Conservation (phyloP, 768 basidiomycete genomes). For the Pleurotus tuber-regium region DNA sequence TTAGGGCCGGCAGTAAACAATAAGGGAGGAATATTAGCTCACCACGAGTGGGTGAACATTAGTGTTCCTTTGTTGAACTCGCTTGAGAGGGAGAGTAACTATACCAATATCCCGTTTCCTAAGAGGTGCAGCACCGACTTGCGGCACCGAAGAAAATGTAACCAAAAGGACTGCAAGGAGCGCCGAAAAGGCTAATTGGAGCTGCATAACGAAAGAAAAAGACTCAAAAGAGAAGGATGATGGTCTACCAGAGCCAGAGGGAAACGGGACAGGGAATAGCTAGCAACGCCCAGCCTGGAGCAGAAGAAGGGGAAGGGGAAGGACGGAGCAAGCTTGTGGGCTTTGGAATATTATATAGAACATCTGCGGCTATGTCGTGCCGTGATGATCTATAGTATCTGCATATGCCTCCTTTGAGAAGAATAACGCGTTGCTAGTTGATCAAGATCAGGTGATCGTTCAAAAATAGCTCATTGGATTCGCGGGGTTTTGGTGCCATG, state of each 20-base stretch:
- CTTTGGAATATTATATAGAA: too few relatives aligned
- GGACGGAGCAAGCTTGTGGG: too few relatives aligned
- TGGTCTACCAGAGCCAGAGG: slow-evolving; percentile 13
- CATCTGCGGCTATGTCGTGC: too few relatives aligned
- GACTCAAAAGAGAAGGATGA: slow-evolving; percentile 18
- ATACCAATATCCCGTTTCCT: slow-evolving; percentile 27
- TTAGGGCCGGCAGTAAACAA: not conserved
- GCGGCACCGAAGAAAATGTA: slow-evolving; percentile 36
- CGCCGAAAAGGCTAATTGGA: slow-evolving; percentile 46
- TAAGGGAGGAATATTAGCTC: slow-evolving; percentile 12
- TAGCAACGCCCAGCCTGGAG: slow-evolving; percentile 26
- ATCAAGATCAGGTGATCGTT: too few relatives aligned
- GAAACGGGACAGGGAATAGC: slow-evolving; percentile 27
- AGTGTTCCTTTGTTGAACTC: slow-evolving; percentile 27
- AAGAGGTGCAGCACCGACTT: slow-evolving; percentile 42
- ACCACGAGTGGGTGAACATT: slow-evolving; percentile 37
- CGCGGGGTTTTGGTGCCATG: too few relatives aligned
- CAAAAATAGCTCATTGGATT: too few relatives aligned
- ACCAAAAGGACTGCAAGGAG: slow-evolving; percentile 53
- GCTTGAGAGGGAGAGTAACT: slow-evolving; percentile 44
- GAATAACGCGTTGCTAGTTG: too few relatives aligned
- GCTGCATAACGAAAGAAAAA: slow-evolving; percentile 45
- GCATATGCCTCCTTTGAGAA: too few relatives aligned
- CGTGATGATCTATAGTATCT: too few relatives aligned
- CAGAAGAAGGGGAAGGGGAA: slow-evolving; percentile 21